Evolutionary conservation across 441 rosid species (phyloP), one percentile per base, ranked within the genome.

Genomic region (Croton laevigatus): DNA sequence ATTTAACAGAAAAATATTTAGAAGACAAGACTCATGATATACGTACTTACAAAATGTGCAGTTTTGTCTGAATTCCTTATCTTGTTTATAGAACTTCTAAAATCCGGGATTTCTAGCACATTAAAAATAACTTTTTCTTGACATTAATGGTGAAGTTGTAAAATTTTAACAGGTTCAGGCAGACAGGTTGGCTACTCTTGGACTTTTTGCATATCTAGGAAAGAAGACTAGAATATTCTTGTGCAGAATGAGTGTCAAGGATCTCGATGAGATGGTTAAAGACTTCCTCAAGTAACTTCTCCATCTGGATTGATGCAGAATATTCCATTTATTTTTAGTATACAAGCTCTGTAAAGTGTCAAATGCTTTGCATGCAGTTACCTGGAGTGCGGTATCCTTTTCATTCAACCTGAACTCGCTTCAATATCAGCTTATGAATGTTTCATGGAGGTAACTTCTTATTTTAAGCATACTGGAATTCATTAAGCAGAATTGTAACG

Each of bases 151-250:
- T n/a, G 49, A 6, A 27, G 4, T 62, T 57, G 3, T 17, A 32
- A 52, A 32, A 52, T 17, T 66, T 65, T 73, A 44, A 73, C 81
- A 87, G 90, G 84, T 76, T 75, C 80, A 81, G 76, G 84, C 84
- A 36, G 86, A 81, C 70, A 81, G 80, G 68, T 76, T 87, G 83
- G 92, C 90, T 67, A 82, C 86, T 59, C 80, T 89, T 52, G 95
- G 92, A 62, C 84, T 89, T 79, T 89, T 89, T 83, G 88, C 92
- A 37, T 83, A 84, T 74, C 76, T 89, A 55, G 92, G 90, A 70
- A 84, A 85, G 78, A 81, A 70, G 78, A 87, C 92, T 46, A 74
- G 89, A 73, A 27, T 81, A 58, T 80, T 75, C 76, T 72, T 89
- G 77, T 79, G 81, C 32, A 75, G 66, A 62, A 67, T 76, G 82